Base-by-base conservation (phyloP, 31 red algal genomes). In the Odonthalia washingtoniensis region DNA sequence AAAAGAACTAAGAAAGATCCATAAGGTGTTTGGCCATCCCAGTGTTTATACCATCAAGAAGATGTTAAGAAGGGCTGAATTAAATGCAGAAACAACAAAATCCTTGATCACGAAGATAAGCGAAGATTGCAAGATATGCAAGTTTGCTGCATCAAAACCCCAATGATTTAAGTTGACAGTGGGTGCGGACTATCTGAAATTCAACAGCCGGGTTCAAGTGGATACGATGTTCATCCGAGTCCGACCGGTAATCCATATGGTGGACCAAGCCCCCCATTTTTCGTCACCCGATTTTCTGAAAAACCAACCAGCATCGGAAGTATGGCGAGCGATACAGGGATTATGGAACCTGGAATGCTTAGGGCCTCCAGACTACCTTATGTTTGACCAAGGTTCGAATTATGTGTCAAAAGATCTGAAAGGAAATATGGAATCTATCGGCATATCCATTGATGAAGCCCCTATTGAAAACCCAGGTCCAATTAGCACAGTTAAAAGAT, bases 321-420 rank as follows among this genome's bases (percentile, higher is more conserved):
- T 82, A 6, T 82, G 62, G 79, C 65, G 36, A 40, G 40, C 60
- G 30, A 12, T 68, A 9, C 33, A 62, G 21, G 12, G 38, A 43
- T 43, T 24, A 5, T 44, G 73, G 18, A 43, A 9, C 12, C 32
- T 24, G 33, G 36, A 60, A 21, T 65, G 70, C 57, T 26, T 67
- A 21, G 78, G 78, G 5, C 81, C 81, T 30, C 81, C 81, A 46
- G 81, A 84, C n/a, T 57, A 31, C 74, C 31, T 84, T 18, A 5
- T 21, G 18, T 70, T 74, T 32, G 81, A 84, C 34, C 66, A 74
- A 43, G 81, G 81, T 18, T 41, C 64, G 30, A 39, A 74, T n/a
- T 84, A 75, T n/a, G 44, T 74, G 33, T 73, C 34, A 32, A 26
- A 39, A 24, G 81, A 39, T 9, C 26, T 84, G 9, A 40, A 41